Percentiles rank a stretch among this genome's conserved stretches.
These are phyloP conservation scores for Penicillium odoratum DNA, from an alignment of 495 filamentous ascomycete genomes.

Conservation along the genomic window DNA sequence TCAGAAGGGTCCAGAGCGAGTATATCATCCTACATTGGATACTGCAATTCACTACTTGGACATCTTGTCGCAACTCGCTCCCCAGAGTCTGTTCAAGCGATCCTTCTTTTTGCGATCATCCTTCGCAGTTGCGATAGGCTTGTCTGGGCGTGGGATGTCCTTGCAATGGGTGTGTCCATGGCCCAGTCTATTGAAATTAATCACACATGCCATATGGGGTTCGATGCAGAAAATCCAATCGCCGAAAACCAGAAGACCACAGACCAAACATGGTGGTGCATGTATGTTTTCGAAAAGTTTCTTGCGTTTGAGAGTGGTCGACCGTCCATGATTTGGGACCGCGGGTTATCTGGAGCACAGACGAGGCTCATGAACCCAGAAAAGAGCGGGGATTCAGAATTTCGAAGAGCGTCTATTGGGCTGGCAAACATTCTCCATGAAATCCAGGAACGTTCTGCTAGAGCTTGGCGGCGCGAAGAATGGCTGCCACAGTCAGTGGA, in stretches of 20 bases:
- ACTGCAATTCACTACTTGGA: constrained; percentile 17
- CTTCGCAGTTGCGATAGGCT: constrained; percentile 15
- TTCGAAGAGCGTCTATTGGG: constrained; percentile 7
- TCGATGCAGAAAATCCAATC: no score
- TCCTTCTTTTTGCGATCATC: constrained; percentile 12
- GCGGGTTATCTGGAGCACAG: constrained; percentile 3
- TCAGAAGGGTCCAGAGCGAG: background rate
- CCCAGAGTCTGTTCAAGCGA: constrained; percentile 9
- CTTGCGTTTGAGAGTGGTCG: constrained; percentile 14
- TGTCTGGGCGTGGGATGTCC: constrained; percentile 17
- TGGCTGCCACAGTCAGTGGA: constrained; percentile 15
- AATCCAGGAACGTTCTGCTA: constrained; percentile 15
- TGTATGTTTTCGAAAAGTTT: constrained; percentile 17
- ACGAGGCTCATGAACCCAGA: no score
- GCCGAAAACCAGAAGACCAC: background rate
- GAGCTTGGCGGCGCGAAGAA: constrained; percentile 15
- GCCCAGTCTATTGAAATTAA: constrained; percentile 16
- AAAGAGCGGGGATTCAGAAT: background rate
- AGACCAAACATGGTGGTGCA: constrained; percentile 10
- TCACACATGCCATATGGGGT: background rate
- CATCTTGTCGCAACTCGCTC: constrained; percentile 8
- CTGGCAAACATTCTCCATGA: constrained; percentile 16
- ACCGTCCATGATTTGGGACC: constrained; percentile 15
- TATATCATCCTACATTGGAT: constrained; percentile 9
- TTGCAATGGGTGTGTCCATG: constrained; percentile 15